Evolutionary conservation across 2,329 filamentous ascomycete genomes (phyloP).

Genomic region (Blastomyces silverae): DNA sequence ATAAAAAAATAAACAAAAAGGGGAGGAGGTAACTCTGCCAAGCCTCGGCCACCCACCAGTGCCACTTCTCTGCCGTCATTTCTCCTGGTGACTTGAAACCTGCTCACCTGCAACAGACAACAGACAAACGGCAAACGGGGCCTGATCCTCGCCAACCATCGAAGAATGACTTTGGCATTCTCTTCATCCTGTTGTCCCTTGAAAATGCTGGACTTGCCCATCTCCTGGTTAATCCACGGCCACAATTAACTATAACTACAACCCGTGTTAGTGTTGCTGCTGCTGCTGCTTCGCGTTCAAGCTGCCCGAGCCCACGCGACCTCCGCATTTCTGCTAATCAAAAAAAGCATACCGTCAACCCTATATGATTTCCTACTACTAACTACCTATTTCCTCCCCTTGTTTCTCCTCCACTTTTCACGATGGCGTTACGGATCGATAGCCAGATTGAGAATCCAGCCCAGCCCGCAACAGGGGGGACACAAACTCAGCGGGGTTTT

Average conservation of each 20-base stretch:
- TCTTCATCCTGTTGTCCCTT: neutral
- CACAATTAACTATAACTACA: conserved; percentile 8
- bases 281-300: no score
- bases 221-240: neutral
- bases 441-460: conserved; percentile 9
- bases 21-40: neutral
- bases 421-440: conserved; percentile 11
- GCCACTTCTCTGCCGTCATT: conserved; percentile 2
- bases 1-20: neutral
- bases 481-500: conserved; percentile 14
- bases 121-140: neutral
- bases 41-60: neutral
- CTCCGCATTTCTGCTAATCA: neutral
- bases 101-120: conserved; percentile 4
- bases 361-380: neutral
- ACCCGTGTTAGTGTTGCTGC: neutral
- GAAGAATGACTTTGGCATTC: conserved; percentile 5
- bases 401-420: neutral
- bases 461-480: neutral
- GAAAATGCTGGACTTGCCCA: conserved; percentile 3
- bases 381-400: neutral
- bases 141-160: neutral
- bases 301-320: neutral
- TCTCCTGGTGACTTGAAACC: conserved; percentile 11
- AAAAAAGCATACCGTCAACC: neutral